These are phyloP conservation scores for Camellia lanceoleosa DNA, from an alignment of 148 eudicot genomes.

Conservation along the genomic window DNA sequence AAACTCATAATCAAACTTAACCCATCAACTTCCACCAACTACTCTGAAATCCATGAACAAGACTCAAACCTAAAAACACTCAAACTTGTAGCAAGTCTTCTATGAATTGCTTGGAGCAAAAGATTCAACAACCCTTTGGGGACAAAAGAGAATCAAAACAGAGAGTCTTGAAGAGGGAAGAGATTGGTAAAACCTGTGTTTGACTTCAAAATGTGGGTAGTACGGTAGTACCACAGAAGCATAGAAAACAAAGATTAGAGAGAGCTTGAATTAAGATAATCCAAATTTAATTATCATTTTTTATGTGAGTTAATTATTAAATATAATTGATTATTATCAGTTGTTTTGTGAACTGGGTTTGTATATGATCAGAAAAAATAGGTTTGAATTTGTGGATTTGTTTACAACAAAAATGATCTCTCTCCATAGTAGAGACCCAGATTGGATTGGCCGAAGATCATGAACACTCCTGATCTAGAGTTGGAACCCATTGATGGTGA, in stretches of 20 bases:
- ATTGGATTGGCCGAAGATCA: no score
- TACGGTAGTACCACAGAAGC: constrained; percentile 27
- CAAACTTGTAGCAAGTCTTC: background rate
- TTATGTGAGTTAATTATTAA: constrained; percentile 7
- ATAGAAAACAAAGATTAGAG: constrained; percentile 6
- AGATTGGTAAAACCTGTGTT: constrained; percentile 22
- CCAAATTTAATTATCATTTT: constrained; percentile 13
- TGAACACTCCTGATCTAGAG: no score
- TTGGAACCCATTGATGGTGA: no score
- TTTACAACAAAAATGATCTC: no score
- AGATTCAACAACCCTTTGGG: background rate
- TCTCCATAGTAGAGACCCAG: no score
- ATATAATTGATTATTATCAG: constrained; percentile 16
- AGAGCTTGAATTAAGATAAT: constrained; percentile 17
- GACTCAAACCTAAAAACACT: no score
- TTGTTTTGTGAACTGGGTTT: constrained; percentile 8
- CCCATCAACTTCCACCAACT: background rate
- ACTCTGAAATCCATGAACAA: constrained; percentile 5
- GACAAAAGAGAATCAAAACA: constrained; percentile 21
- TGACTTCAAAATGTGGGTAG: constrained; percentile 33
- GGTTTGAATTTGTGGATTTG: no score
- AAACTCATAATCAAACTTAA: constrained; percentile 18
- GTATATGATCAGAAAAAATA: no score
- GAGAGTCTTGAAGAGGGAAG: constrained; percentile 1
- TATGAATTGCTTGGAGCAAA: background rate